These are phyloP conservation scores for Penicillium verrucosum DNA, from an alignment of 2,329 filamentous ascomycete genomes.

Conservation along the genomic window DNA sequence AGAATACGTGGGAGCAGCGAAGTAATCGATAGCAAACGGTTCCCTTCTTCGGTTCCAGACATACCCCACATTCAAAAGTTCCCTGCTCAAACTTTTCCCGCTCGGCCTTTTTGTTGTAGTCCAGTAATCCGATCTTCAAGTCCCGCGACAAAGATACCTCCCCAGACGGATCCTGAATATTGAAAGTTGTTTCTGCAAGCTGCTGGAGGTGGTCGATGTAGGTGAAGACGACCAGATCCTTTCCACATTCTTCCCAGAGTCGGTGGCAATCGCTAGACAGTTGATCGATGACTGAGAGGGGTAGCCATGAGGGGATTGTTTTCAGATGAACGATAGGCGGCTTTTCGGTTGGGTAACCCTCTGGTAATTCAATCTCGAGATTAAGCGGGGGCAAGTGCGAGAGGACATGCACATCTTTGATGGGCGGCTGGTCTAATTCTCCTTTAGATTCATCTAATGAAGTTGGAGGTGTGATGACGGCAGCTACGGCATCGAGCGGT, in stretches of 20 bases:
- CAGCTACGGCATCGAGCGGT: constrained; percentile 32
- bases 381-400: constrained; percentile 56
- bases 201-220: constrained; percentile 62
- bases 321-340: constrained; percentile 51
- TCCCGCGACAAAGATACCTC: constrained; percentile 49
- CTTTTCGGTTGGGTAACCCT: constrained; percentile 53
- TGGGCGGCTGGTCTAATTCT: constrained; percentile 18
- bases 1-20: constrained; percentile 89
- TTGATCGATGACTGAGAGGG: constrained; percentile 41
- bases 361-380: constrained; percentile 52
- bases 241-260: constrained; percentile 61
- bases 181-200: constrained; percentile 55
- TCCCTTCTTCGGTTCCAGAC: constrained; percentile 90
- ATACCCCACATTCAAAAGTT: constrained; percentile 85
- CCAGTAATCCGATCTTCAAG: constrained; percentile 67
- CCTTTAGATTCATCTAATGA: constrained; percentile 37
- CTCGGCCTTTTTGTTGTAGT: constrained; percentile 73
- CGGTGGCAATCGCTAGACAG: constrained; percentile 48
- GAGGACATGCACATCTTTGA: constrained; percentile 46
- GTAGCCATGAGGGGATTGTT: constrained; percentile 54
- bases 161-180: constrained; percentile 40
- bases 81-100: constrained; percentile 73
- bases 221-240: constrained; percentile 55
- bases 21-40: constrained; percentile 73
- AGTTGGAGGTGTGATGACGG: constrained; percentile 42